These are phyloP conservation scores for Chimonanthus praecox DNA, from an alignment of 164 flowering plant species.

Conservation along the genomic window DNA sequence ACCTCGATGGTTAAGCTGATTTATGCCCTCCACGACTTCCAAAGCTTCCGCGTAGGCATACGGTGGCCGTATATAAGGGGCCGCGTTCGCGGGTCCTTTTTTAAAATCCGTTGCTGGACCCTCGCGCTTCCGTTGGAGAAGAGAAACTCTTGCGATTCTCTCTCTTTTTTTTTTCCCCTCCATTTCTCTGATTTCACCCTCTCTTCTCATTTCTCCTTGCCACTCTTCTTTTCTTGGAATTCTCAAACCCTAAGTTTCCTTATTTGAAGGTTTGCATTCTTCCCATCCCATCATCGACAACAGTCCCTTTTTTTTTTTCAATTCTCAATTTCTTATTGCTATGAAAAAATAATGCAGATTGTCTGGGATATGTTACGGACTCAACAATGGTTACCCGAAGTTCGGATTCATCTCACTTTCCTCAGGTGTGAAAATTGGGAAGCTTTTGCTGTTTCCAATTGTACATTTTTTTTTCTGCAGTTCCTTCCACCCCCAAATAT, in stretches of 20 bases:
- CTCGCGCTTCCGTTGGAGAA: constrained; percentile 16
- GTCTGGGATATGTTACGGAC: constrained; percentile 9
- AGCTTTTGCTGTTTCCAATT: not conserved
- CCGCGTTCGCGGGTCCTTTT: not conserved
- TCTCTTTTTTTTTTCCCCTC: not conserved
- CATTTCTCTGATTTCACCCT: not conserved
- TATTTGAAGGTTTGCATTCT: not conserved
- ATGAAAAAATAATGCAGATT: not conserved
- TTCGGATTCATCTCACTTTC: constrained; percentile 7
- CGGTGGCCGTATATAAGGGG: not conserved
- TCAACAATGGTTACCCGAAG: constrained; percentile 13
- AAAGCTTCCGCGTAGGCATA: not conserved
- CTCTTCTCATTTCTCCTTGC: not conserved
- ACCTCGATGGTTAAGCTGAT: too few species aligned
- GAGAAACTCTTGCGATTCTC: not conserved
- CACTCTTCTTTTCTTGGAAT: not conserved
- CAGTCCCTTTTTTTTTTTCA: not conserved
- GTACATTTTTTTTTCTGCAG: not conserved
- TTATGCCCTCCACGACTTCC: not conserved
- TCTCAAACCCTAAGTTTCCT: not conserved
- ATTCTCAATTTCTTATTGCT: not conserved
- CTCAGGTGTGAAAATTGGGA: not conserved
- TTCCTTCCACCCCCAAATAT: not conserved
- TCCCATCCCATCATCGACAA: not conserved
- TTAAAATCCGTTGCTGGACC: constrained; percentile 11